These are phyloP conservation scores for Tothia fuscella DNA, from an alignment of 2,329 filamentous ascomycete genomes.

Conservation along the genomic window DNA sequence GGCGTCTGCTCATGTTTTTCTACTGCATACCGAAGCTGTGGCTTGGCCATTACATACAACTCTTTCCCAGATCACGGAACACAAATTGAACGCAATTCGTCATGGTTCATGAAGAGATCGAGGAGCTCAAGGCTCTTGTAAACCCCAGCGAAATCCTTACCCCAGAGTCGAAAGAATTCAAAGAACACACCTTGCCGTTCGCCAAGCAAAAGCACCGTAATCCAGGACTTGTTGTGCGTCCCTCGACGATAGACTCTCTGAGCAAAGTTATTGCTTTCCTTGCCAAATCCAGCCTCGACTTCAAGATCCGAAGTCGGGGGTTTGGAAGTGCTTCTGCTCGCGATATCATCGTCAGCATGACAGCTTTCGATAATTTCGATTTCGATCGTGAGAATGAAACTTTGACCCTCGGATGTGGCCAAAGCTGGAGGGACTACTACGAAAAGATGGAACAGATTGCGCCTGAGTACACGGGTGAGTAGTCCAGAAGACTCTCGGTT, in stretches of 20 bases:
- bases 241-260: slow-evolving; percentile 19
- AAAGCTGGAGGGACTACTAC: slow-evolving; percentile 27
- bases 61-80: no score
- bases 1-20: no score
- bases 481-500: not conserved
- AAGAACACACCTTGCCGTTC: slow-evolving; percentile 20
- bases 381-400: slow-evolving; percentile 22
- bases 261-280: slow-evolving; percentile 22
- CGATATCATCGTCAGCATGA: slow-evolving; percentile 27
- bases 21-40: no score
- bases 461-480: slow-evolving; percentile 22
- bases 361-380: slow-evolving; percentile 25
- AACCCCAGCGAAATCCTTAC: slow-evolving; percentile 17
- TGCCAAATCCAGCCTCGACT: slow-evolving; percentile 23
- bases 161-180: slow-evolving; percentile 15
- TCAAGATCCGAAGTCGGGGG: slow-evolving; percentile 26
- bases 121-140: slow-evolving; percentile 11
- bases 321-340: slow-evolving; percentile 25
- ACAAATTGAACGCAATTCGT: no score
- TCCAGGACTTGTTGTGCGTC: slow-evolving; percentile 24
- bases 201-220: slow-evolving; percentile 22
- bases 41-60: no score
- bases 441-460: slow-evolving; percentile 22
- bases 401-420: slow-evolving; percentile 25
- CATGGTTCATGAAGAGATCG: not conserved